Conservation (phyloP, 495 filamentous ascomycete species). For the Neurospora africana region DNA sequence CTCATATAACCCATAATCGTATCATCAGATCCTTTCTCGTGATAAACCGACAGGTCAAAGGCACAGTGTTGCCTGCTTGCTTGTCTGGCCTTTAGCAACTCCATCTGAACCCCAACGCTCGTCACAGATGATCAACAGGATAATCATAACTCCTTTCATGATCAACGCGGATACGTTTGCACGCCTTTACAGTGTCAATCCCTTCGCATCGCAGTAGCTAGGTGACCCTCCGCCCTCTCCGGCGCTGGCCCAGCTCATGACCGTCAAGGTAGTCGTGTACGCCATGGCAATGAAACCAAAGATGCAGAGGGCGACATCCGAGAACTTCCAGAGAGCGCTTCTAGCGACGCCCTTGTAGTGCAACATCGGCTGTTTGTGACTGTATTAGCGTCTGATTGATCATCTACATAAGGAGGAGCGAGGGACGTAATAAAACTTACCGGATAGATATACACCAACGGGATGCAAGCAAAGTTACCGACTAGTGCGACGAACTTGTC, state of each 20-base stretch:
- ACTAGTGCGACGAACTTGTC: slow-evolving; percentile 96
- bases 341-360: slow-evolving; percentile 72
- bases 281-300: slow-evolving; percentile 79
- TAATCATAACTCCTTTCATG: background rate
- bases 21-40: background rate
- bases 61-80: background rate
- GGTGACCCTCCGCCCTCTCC: slow-evolving; percentile 28
- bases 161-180: background rate
- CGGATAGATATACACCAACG: slow-evolving; percentile 94
- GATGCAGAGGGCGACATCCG: slow-evolving; percentile 63
- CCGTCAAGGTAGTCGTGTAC: slow-evolving; percentile 79
- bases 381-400: slow-evolving; percentile 13
- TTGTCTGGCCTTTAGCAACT: background rate
- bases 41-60: background rate
- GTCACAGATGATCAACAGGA: background rate
- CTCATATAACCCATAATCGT: background rate
- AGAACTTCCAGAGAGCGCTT: slow-evolving; percentile 47
- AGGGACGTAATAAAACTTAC: slow-evolving; percentile 41
- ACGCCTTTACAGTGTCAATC: background rate
- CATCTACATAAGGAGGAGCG: background rate
- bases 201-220: slow-evolving; percentile 38
- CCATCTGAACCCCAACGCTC: background rate
- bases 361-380: slow-evolving; percentile 58
- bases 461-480: slow-evolving; percentile 95
- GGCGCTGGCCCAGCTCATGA: slow-evolving; percentile 64